Base-by-base conservation (phyloP, 441 rosid genomes). In the Arabidopsis lyrata region DNA sequence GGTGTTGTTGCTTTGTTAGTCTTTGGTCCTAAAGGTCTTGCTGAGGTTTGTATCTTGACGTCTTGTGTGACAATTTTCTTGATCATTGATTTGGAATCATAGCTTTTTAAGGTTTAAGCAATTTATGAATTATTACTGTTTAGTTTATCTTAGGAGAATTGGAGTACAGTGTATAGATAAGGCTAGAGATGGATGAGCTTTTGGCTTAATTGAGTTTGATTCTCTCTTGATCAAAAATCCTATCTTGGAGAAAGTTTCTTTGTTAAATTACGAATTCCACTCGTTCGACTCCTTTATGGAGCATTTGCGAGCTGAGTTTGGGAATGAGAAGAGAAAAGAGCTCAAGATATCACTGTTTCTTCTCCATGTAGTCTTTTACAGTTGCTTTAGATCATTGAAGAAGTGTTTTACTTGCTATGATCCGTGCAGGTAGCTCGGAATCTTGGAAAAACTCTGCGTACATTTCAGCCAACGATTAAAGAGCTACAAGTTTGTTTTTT, bases 1-100 rank as follows among this genome's bases (percentile, higher is more conserved):
- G 99, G 99, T 32, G 98, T 86, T 52, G 99, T 95, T 70, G 99
- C 98, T 80, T 83, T 95, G 79, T 81, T 95, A 79, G 99, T 92
- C 74, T 95, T 95, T 77, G 99, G 99, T 68, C 99, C 99, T 75
- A 95, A 95, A 87, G 99, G 96, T 55, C 92, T 92, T 41, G 99
- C 99, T 62, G 99, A 95, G 97, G 99, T 92, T 59, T 54, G 87
- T 81, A 3, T n/a, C 59, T 8, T 32, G 66, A 22, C 24, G 24
- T 27, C 3, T 3, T 56, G 32, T 59, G 12, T 50, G 38, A 10
- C n/a, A 18, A 45, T 0, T 14, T 31, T 62, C 22, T 55, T 38
- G 35, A 47, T 48, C 45, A 18, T 38, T 58, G 8, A 5, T 55
- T 53, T 44, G 52, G 41, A 3, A 47, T 47, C 44, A 18, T 31